A percentile compares a stretch with the other conserved stretches of the same genome.
Conservation (phyloP, 2,329 filamentous ascomycete genomes). For the Clathrospora elynae region DNA sequence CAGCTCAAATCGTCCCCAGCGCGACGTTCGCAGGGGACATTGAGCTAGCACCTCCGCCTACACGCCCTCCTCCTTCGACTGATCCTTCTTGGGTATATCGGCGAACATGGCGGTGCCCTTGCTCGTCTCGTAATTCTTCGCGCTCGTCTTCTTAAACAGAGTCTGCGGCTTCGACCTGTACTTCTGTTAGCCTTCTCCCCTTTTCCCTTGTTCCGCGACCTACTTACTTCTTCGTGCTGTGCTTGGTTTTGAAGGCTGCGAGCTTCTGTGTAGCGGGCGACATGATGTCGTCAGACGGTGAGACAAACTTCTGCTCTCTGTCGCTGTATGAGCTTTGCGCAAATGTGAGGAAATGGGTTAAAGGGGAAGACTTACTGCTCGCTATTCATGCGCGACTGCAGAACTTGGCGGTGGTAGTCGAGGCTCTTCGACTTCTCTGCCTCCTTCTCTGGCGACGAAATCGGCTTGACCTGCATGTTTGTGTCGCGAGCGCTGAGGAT, state of each 20-base stretch:
- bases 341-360: background rate
- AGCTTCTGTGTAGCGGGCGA: conserved; percentile 85
- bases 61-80: conserved; percentile 9
- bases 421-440: conserved; percentile 51
- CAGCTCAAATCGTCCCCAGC: background rate
- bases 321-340: conserved; percentile 23
- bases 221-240: conserved; percentile 70
- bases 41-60: conserved; percentile 3
- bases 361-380: conserved; percentile 60
- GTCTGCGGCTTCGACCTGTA: conserved; percentile 48
- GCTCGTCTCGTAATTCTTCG: conserved; percentile 47
- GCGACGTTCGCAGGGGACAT: conserved; percentile 6
- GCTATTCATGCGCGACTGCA: conserved; percentile 72
- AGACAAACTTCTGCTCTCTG: conserved; percentile 68
- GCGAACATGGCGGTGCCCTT: conserved; percentile 46
- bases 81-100: conserved; percentile 42
- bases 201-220: background rate
- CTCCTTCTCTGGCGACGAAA: conserved; percentile 31
- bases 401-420: conserved; percentile 77
- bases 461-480: conserved; percentile 57
- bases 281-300: conserved; percentile 87
- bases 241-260: conserved; percentile 78
- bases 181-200: conserved; percentile 16
- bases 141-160: conserved; percentile 50
- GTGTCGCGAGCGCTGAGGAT: conserved; percentile 69